phyloP scores from a whole-genome alignment of 345 rosid species.

The Linum tenue region DNA sequence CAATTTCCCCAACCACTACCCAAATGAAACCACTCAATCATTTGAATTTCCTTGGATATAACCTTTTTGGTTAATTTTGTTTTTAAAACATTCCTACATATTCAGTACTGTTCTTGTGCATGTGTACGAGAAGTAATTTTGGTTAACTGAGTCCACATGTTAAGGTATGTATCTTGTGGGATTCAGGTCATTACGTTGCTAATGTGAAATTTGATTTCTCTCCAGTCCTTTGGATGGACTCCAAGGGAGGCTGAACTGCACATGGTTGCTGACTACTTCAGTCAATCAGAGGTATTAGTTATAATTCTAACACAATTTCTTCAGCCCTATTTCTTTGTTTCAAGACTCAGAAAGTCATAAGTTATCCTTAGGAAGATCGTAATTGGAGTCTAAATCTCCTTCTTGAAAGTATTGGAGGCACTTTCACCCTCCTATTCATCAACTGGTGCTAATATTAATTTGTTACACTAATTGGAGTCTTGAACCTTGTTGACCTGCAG shows the following conservation, averaged over 20 bases:
- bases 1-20: not conserved
- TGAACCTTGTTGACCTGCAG: constrained; percentile 30
- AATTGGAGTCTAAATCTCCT: constrained; percentile 3
- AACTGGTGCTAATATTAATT: constrained; percentile 1
- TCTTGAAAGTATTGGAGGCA: not conserved
- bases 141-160: not conserved
- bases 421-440: not conserved
- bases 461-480: constrained; percentile 8
- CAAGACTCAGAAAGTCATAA: not conserved
- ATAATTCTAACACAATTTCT: constrained; percentile 13
- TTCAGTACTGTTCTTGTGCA: too few species aligned
- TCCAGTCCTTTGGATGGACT: constrained; percentile 87
- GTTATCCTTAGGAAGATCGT: not conserved
- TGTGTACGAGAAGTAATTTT: too few species aligned
- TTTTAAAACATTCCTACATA: too few species aligned
- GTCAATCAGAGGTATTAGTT: constrained; percentile 71
- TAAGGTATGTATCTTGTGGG: not conserved
- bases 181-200: constrained; percentile 4
- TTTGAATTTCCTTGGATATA: not conserved
- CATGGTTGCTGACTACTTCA: constrained; percentile 86
- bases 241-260: constrained; percentile 89
- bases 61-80: too few species aligned
- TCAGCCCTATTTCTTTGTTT: not conserved
- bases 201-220: constrained; percentile 18
- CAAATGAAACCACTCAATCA: not conserved